A percentile compares a stretch with the other conserved stretches of the same genome.
Conservation (phyloP, 345 rosid species). For the Euphorbia pulcherrima region DNA sequence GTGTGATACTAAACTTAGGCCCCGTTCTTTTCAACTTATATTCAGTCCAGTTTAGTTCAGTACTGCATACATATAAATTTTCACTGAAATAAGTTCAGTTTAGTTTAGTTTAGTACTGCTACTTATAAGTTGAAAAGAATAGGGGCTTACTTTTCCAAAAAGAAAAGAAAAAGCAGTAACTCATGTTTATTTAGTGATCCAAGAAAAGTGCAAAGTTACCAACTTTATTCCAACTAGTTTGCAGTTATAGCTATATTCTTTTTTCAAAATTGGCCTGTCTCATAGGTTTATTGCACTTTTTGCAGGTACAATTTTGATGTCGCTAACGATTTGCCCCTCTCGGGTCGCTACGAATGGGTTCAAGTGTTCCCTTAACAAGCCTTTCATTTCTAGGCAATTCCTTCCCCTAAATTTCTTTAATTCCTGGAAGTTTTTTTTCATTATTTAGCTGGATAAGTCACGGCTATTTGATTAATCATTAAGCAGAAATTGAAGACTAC, state of each 20-base stretch:
- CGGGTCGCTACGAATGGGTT: conserved; percentile 77
- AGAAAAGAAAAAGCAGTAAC: no score
- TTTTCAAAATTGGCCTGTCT: not conserved
- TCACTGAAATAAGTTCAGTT: no score
- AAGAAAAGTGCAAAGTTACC: no score
- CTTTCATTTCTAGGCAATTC: not conserved
- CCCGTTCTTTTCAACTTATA: no score
- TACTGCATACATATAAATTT: no score
- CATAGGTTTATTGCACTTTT: not conserved
- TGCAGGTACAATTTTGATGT: conserved; percentile 85
- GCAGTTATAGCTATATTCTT: not conserved
- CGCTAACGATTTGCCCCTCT: conserved; percentile 59
- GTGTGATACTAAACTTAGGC: no score
- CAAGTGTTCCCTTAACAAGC: conserved; percentile 43
- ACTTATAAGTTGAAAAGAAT: no score
- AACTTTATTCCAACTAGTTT: no score
- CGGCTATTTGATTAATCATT: not conserved
- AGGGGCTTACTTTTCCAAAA: no score
- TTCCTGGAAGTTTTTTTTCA: conserved; percentile 15
- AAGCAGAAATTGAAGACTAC: not conserved
- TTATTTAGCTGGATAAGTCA: conserved; percentile 24
- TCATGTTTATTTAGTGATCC: no score
- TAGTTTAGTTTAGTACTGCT: no score
- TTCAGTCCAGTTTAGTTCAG: no score
- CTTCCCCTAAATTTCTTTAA: conserved; percentile 14